Conservation (phyloP, 169 alveolate species). For the Perkinsus olseni region DNA sequence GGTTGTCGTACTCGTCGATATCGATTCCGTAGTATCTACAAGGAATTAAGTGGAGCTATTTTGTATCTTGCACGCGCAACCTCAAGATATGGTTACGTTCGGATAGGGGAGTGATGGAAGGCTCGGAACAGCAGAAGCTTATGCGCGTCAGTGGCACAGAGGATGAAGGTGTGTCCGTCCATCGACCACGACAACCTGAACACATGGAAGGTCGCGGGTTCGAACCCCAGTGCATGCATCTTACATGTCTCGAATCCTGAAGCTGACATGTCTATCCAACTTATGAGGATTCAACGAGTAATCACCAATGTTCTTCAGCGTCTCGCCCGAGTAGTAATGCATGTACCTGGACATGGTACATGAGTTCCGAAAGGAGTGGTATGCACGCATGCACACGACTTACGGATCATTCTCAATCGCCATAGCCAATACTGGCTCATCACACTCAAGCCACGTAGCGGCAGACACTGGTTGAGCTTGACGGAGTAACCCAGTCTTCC, state of each 20-base stretch:
- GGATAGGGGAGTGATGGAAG: neutral
- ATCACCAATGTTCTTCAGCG: neutral
- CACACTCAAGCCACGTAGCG: neutral
- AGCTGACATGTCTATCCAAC: neutral
- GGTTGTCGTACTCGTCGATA: neutral
- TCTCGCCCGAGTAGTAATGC: neutral
- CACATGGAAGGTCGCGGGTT: neutral
- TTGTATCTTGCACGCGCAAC: neutral
- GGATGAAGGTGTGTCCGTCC: neutral
- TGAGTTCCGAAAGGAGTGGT: neutral
- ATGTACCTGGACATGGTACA: neutral
- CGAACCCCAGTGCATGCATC: neutral
- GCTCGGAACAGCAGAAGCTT: neutral
- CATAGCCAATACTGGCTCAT: neutral
- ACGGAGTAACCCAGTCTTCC: neutral
- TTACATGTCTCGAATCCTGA: neutral
- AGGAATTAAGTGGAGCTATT: neutral
- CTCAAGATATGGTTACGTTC: neutral
- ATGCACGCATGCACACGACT: conserved; percentile 2
- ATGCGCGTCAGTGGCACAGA: neutral
- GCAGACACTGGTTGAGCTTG: neutral
- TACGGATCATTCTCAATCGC: neutral
- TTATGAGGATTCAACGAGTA: neutral
- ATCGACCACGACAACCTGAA: neutral
- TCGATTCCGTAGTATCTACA: neutral